Percentiles rank a stretch among this genome's conserved stretches.
Evolutionary conservation across 1,284 basidiomycete genomes (phyloP).

Genomic region (Trichosporon sp.): DNA sequence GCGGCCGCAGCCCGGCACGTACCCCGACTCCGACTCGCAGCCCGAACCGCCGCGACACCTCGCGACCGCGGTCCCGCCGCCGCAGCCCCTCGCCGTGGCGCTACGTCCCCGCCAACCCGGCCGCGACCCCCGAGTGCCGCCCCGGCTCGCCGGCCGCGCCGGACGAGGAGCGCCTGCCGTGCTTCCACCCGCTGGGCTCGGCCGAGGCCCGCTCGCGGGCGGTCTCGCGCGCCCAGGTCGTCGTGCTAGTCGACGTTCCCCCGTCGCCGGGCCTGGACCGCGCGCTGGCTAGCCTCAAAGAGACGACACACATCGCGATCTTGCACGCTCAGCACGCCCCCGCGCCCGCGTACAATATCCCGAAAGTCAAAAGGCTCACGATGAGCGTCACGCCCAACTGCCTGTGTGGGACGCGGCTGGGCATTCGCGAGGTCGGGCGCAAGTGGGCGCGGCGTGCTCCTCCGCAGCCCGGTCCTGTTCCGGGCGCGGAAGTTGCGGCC

Average conservation of each 20-base stretch:
- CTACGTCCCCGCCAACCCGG: background rate
- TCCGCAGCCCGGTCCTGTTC: no score
- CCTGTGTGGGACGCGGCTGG: background rate
- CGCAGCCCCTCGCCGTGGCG: background rate
- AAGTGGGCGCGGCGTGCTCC: background rate
- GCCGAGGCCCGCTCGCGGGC: background rate
- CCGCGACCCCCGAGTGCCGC: no score
- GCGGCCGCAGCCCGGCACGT: no score
- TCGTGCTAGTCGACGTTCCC: background rate
- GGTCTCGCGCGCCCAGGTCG: background rate
- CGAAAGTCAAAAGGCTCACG: background rate
- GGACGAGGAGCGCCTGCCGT: background rate
- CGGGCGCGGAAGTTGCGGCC: no score
- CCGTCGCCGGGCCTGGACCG: background rate
- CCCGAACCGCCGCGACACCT: background rate
- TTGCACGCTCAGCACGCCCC: background rate
- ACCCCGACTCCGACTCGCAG: background rate
- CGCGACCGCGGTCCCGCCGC: background rate
- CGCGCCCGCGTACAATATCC: background rate
- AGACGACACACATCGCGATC: background rate
- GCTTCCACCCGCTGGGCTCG: background rate
- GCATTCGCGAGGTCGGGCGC: background rate
- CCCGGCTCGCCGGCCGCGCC: background rate
- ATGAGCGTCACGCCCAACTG: background rate
- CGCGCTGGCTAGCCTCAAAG: background rate